Percentiles rank a stretch among this genome's conserved stretches.
phyloP scores from a whole-genome alignment of 164 flowering plant species.

The Macadamia tetraphylla region DNA sequence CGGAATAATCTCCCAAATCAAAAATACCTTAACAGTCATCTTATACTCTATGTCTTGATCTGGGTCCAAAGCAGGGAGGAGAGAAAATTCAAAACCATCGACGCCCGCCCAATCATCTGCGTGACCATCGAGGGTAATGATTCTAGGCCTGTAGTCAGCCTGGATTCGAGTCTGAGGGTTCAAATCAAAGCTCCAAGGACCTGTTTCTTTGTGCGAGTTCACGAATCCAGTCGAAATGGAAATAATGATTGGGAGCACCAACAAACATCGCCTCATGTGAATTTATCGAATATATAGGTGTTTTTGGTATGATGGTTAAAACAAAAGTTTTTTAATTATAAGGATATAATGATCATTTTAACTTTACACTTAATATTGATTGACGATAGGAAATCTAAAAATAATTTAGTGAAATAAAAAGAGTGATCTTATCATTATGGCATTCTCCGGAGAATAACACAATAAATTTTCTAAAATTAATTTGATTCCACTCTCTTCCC shows the following conservation, averaged over 20 bases:
- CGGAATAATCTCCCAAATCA: background rate
- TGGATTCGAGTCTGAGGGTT: conserved; percentile 39
- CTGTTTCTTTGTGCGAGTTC: conserved; percentile 65
- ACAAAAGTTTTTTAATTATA: no score
- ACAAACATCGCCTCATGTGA: conserved; percentile 25
- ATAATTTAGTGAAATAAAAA: no score
- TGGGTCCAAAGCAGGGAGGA: conserved; percentile 92
- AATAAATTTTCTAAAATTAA: no score
- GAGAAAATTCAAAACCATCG: conserved; percentile 72
- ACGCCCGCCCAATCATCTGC: conserved; percentile 75
- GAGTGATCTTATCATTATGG: no score
- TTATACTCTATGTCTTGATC: conserved; percentile 65
- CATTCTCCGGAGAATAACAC: no score
- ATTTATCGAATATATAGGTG: no score
- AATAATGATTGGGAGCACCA: conserved; percentile 10
- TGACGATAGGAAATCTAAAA: no score
- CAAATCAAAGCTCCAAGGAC: conserved; percentile 71
- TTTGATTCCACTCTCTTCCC: no score
- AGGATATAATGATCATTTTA: no score
- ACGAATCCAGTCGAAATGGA: conserved; percentile 21
- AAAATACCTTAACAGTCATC: conserved; percentile 76
- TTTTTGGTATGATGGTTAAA: no score
- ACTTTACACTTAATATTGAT: no score
- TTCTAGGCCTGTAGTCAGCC: conserved; percentile 64
- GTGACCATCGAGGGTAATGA: conserved; percentile 78